Conservation (phyloP, 2,329 filamentous ascomycete genomes). For the Clonostachys chloroleuca region DNA sequence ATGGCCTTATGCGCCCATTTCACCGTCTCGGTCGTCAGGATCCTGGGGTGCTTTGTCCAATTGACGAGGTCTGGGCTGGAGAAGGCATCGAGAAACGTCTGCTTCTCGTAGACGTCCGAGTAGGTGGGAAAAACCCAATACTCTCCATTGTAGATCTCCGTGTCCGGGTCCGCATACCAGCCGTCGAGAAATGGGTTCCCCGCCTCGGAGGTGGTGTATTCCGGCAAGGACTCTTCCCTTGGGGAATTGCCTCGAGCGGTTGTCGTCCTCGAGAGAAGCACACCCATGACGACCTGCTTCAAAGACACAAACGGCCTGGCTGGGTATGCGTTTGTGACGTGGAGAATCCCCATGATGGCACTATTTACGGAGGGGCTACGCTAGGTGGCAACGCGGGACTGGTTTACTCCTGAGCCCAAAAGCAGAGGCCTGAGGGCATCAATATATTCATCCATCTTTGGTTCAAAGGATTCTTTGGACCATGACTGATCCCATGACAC, state of each 20-base stretch:
- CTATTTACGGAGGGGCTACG: too few species aligned
- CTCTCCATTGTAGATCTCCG: slow-evolving; percentile 33
- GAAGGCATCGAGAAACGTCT: slow-evolving; percentile 46
- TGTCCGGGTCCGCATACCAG: slow-evolving; percentile 48
- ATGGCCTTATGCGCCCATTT: slow-evolving; percentile 38
- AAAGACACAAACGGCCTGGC: too few species aligned
- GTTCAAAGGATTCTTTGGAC: too few species aligned
- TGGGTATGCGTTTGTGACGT: too few species aligned
- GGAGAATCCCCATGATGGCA: too few species aligned
- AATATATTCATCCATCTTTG: too few species aligned
- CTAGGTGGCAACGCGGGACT: too few species aligned
- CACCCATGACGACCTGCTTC: too few species aligned
- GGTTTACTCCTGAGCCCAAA: too few species aligned
- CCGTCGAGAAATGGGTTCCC: slow-evolving; percentile 43
- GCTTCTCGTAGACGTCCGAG: slow-evolving; percentile 35
- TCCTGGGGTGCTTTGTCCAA: slow-evolving; percentile 40
- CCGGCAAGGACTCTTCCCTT: background rate
- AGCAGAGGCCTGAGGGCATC: too few species aligned
- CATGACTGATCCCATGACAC: too few species aligned
- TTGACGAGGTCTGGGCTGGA: slow-evolving; percentile 40
- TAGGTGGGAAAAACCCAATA: slow-evolving; percentile 46
- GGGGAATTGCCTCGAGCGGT: background rate
- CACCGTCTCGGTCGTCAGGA: slow-evolving; percentile 24
- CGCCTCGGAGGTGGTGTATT: slow-evolving; percentile 32
- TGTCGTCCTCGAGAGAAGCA: too few species aligned